Conservation (phyloP, 2,329 filamentous ascomycete genomes). For the Colletotrichum tabaci region DNA sequence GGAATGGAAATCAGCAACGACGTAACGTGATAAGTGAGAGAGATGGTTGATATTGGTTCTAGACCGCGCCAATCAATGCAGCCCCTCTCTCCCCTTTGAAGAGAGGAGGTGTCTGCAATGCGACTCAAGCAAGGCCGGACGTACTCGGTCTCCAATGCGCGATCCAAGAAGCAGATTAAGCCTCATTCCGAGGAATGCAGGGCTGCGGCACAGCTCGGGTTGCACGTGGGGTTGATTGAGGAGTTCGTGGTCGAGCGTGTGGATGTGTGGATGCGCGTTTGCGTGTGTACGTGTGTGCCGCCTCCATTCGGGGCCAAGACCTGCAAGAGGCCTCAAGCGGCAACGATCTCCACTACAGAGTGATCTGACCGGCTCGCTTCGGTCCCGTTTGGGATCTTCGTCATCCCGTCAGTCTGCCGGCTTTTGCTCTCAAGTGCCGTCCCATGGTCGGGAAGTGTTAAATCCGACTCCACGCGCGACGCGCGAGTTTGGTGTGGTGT, state of each 20-base stretch:
- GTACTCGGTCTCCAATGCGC: background rate
- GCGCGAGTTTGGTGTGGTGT: too few species aligned
- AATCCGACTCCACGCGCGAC: conserved; percentile 1
- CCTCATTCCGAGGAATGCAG: background rate
- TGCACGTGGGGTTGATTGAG: background rate
- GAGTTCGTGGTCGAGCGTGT: too few species aligned
- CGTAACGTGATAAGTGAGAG: too few species aligned
- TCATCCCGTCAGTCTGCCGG: background rate
- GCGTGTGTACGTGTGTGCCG: background rate
- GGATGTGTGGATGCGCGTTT: too few species aligned
- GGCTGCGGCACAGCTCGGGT: background rate
- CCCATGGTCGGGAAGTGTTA: background rate
- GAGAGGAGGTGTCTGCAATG: background rate
- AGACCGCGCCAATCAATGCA: background rate
- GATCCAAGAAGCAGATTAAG: background rate
- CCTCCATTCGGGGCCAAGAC: conserved; percentile 2
- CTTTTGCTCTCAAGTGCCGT: background rate
- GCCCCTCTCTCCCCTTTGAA: background rate
- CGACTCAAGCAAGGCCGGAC: background rate
- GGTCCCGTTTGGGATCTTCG: background rate
- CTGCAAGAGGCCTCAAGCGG: background rate
- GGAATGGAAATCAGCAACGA: background rate
- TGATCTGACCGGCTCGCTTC: background rate
- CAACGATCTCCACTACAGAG: background rate
- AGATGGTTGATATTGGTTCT: background rate